Evolutionary conservation across 176 grass and related monocot species (phyloP).

Genomic region (Aechmea fasciata): DNA sequence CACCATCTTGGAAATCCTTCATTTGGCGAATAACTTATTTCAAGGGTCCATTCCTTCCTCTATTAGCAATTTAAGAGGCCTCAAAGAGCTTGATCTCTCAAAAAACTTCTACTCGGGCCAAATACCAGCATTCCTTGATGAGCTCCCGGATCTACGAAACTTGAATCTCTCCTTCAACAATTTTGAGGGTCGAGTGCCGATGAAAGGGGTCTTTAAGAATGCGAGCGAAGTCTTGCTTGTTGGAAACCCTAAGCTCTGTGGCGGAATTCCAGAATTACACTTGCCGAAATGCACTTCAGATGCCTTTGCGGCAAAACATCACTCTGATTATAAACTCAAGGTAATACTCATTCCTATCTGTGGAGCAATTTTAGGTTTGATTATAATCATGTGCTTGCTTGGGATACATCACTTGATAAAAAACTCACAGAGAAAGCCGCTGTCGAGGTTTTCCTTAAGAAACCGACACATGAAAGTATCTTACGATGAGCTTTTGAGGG

Average conservation of each 20-base stretch:
- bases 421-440: neutral
- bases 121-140: slow-evolving; percentile 13
- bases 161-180: slow-evolving; percentile 17
- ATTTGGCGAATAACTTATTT: slow-evolving; percentile 29
- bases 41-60: slow-evolving; percentile 21
- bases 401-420: neutral
- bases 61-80: slow-evolving; percentile 22
- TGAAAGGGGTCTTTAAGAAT: neutral
- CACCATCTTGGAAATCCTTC: slow-evolving; percentile 3
- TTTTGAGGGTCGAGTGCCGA: neutral
- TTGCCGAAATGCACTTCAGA: neutral
- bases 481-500: neutral
- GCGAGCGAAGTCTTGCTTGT: neutral
- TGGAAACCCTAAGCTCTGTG: neutral
- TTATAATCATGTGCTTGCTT: neutral
- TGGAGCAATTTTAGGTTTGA: neutral
- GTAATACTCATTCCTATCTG: neutral
- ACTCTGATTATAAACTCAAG: neutral
- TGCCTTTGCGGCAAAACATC: neutral
- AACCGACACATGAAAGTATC: neutral
- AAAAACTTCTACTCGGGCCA: slow-evolving; percentile 18
- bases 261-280: neutral
- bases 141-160: neutral
- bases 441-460: neutral
- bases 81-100: slow-evolving; percentile 16